Evolutionary conservation across 768 basidiomycete species (phyloP).

Genomic region (Rhizopogon roseolus): DNA sequence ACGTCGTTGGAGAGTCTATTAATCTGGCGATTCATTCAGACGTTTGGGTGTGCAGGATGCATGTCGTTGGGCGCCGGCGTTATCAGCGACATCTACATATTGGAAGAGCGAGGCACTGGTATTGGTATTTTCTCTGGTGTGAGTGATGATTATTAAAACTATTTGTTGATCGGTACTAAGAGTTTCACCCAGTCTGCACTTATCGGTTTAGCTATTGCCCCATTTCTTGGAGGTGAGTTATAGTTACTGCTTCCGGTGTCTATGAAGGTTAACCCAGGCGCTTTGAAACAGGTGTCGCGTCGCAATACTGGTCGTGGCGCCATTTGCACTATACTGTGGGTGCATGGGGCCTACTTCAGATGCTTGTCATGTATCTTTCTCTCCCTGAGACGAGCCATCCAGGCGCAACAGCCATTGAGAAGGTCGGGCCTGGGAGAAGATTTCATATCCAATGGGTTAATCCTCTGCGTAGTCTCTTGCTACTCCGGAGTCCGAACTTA

Average conservation of each 20-base stretch:
- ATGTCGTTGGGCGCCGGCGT: no score
- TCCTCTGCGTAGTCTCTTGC: slow-evolving; percentile 41
- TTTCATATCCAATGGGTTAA: slow-evolving; percentile 40
- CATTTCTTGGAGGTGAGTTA: slow-evolving; percentile 42
- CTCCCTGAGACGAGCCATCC: slow-evolving; percentile 64
- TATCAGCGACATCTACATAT: no score
- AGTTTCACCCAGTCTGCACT: slow-evolving; percentile 31
- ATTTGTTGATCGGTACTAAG: not conserved
- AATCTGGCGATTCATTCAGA: slow-evolving; percentile 55
- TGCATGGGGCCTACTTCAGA: slow-evolving; percentile 30
- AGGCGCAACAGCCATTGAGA: slow-evolving; percentile 49
- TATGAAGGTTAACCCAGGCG: not conserved
- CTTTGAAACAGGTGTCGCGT: slow-evolving; percentile 32
- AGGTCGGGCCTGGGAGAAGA: slow-evolving; percentile 31
- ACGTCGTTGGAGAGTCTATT: slow-evolving; percentile 42
- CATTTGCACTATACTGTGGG: slow-evolving; percentile 43
- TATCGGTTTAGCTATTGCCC: slow-evolving; percentile 54
- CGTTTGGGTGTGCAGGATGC: slow-evolving; percentile 55
- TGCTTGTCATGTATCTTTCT: slow-evolving; percentile 32
- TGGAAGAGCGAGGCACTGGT: no score
- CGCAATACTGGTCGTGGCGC: slow-evolving; percentile 59
- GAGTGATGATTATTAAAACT: slow-evolving; percentile 1
- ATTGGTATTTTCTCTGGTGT: slow-evolving; percentile 48
- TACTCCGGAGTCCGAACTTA: slow-evolving; percentile 53
- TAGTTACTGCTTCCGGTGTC: not conserved